Conservation (phyloP, 169 alveolate genomes). For the Cryptosporidium baileyi region DNA sequence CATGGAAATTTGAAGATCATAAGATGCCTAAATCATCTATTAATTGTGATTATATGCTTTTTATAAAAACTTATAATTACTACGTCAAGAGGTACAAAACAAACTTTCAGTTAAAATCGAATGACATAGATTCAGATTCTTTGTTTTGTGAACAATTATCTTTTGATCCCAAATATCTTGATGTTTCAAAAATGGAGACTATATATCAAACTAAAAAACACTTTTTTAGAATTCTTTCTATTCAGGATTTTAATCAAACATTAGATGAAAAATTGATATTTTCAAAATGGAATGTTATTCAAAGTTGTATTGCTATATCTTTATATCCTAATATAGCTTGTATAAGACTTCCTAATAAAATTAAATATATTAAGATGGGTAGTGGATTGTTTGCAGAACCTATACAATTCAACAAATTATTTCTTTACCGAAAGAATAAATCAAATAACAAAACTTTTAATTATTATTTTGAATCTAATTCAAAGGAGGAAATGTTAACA, state of each 20-base stretch:
- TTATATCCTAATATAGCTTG: slow-evolving; percentile 48
- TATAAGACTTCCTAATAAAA: slow-evolving; percentile 46
- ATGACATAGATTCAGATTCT: neutral
- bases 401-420: slow-evolving; percentile 22
- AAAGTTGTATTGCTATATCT: slow-evolving; percentile 37
- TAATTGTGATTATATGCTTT: slow-evolving; percentile 53
- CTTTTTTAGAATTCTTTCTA: neutral
- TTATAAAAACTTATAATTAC: slow-evolving; percentile 33
- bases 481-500: neutral
- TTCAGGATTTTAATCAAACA: neutral
- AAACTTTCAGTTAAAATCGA: neutral
- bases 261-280: slow-evolving; percentile 15
- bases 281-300: slow-evolving; percentile 50
- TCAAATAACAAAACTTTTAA: neutral
- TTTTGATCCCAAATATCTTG: slow-evolving; percentile 25
- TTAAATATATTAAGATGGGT: slow-evolving; percentile 25
- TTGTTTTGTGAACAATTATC: neutral
- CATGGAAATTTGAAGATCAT: slow-evolving; percentile 51
- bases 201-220: slow-evolving; percentile 46
- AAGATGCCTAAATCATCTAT: neutral
- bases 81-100: neutral
- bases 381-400: slow-evolving; percentile 50
- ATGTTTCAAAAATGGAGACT: slow-evolving; percentile 43
- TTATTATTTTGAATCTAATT: neutral
- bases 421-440: slow-evolving; percentile 13